Percentiles rank a stretch among this genome's conserved stretches.
These are phyloP conservation scores for Rhizopogon salebrosus DNA, from an alignment of 768 basidiomycete genomes.

Conservation along the genomic window DNA sequence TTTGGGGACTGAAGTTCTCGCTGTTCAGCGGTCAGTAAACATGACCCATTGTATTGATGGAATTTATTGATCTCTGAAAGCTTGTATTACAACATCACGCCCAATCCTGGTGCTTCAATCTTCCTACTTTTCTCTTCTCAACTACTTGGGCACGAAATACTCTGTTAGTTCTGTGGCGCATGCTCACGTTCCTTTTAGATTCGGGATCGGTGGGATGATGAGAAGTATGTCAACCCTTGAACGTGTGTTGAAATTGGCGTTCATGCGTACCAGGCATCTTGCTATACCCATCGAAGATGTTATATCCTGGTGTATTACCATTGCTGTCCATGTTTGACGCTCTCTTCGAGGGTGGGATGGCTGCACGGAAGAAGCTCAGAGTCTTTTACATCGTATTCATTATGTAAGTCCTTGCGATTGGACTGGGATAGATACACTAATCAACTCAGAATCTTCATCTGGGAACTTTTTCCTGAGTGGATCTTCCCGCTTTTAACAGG, in stretches of 20 bases:
- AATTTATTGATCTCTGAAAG: not conserved
- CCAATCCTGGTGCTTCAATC: slow-evolving; percentile 40
- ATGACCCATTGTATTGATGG: too few species aligned
- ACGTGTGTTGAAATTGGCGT: not conserved
- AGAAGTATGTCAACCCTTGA: slow-evolving; percentile 29
- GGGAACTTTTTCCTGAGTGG: slow-evolving; percentile 37
- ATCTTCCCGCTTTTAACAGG: slow-evolving; percentile 41
- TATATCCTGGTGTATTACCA: slow-evolving; percentile 31
- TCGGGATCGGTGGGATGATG: slow-evolving; percentile 52
- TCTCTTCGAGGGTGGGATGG: slow-evolving; percentile 36
- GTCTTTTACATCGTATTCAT: slow-evolving; percentile 45
- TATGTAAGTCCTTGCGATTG: slow-evolving; percentile 1
- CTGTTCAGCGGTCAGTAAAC: slow-evolving; percentile 36
- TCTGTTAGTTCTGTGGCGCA: too few species aligned
- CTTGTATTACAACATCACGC: slow-evolving; percentile 47
- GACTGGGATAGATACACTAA: slow-evolving; percentile 15
- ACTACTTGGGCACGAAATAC: slow-evolving; percentile 25
- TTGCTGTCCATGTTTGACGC: slow-evolving; percentile 22
- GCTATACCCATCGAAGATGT: slow-evolving; percentile 42
- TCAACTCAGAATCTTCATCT: slow-evolving; percentile 35
- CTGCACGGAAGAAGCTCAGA: slow-evolving; percentile 36
- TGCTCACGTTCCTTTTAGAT: slow-evolving; percentile 11
- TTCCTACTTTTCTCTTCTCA: slow-evolving; percentile 34
- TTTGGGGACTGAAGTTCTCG: slow-evolving; percentile 48
- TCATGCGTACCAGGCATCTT: slow-evolving; percentile 12